Base-by-base conservation (phyloP, 495 filamentous ascomycete species). In the Mycothermus thermophilus region DNA sequence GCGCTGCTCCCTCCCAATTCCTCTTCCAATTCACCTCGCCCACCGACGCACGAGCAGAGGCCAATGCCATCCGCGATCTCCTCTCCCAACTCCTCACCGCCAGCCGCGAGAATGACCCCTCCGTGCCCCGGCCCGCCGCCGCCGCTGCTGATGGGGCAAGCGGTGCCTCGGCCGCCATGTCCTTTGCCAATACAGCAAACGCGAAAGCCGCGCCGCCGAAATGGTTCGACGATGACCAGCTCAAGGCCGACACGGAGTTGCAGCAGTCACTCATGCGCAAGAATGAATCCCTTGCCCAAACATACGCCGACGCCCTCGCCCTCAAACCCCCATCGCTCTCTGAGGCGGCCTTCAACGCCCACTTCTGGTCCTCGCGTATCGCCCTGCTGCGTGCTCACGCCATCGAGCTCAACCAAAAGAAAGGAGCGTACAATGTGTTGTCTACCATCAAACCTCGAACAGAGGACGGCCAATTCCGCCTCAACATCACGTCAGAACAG, bases 351-450 rank as follows among this genome's bases (percentile, higher is more conserved):
- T 93, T 94, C 51, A 79, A 82, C 42, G 63, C 75, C 1, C 88
- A 92, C 52, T 97, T 97, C 62, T 97, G 90, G 90, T 80, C 84
- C 3, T 78, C 80, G 4, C 67, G 92, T 13, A 63, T 86, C 22
- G 82, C 81, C 55, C 62, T 94, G 2, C 67, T 97, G 10, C 79
- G 92, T 16, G 80, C 86, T 0, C 82, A 94, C 62, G 88, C 83
- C 9, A 86, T 94, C 32, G 86, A 95, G 59, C 72, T 71, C 40
- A 73, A 72, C 42, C 90, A 97, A 59, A 77, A 71, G 41, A 72
- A 77, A 34, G 90, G 88, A 1, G 72, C 81, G 0, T 93, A 94
- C 55, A 96, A 97, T 46, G 84, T 96, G 4, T 64, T 97, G 2
- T 83, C 90, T 0, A 77, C 77, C n/a, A 71, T 97, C 35, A 93